Percentiles rank a stretch among this genome's conserved stretches.
phyloP scores from a whole-genome alignment of 768 basidiomycete species.

The Tulasnella sp. region DNA sequence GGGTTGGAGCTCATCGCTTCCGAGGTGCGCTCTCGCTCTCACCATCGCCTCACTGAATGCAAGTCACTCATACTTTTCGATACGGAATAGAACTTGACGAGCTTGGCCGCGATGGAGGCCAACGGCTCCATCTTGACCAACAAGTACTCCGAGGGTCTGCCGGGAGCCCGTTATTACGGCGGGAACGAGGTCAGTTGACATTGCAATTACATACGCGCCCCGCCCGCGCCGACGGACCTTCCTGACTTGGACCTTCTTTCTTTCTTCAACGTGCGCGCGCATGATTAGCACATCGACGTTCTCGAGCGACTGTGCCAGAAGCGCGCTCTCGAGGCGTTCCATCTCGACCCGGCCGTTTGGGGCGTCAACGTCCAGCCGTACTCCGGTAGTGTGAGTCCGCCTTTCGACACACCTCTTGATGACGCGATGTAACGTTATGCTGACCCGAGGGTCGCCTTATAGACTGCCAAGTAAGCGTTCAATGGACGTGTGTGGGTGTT shows the following conservation, averaged over 20 bases:
- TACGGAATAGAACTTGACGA: constrained; percentile 75
- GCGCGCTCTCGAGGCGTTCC: constrained; percentile 91
- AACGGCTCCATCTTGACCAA: constrained; percentile 98
- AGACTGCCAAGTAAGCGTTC: background rate
- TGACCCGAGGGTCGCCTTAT: no score
- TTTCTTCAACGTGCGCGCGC: background rate
- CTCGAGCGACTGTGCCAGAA: constrained; percentile 90
- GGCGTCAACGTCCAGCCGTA: constrained; percentile 99
- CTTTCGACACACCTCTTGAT: background rate
- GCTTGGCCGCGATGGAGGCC: constrained; percentile 90
- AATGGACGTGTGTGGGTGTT: background rate
- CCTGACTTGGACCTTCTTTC: background rate
- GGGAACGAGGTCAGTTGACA: constrained; percentile 62
- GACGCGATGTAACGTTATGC: background rate
- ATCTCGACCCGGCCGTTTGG: constrained; percentile 87
- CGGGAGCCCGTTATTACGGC: constrained; percentile 92
- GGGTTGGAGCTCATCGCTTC: constrained; percentile 98
- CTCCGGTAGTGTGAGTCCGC: constrained; percentile 64
- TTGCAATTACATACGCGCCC: background rate
- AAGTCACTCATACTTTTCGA: background rate
- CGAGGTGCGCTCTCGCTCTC: constrained; percentile 47
- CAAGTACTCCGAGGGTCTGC: constrained; percentile 99
- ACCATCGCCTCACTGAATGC: background rate
- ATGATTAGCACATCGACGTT: constrained; percentile 68
- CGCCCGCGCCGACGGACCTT: background rate